phyloP scores from a whole-genome alignment of 1,284 basidiomycete species.

The Trichosporon asahii region DNA sequence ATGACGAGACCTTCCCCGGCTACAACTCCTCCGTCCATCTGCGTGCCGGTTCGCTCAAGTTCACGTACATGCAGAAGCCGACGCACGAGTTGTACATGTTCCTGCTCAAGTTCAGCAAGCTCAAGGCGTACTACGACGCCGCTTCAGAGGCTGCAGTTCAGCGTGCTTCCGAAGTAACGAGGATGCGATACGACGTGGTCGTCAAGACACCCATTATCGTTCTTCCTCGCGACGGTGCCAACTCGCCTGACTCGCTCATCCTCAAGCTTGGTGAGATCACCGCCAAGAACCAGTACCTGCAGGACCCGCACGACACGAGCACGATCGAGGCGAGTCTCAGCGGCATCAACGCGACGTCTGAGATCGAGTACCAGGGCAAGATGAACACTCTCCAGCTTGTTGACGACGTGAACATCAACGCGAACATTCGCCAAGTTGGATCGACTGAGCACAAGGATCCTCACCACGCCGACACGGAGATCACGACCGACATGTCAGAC shows the following conservation, averaged over 20 bases:
- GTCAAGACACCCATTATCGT: conserved; percentile 91
- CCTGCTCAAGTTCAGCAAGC: conserved; percentile 77
- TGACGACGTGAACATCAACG: conserved; percentile 79
- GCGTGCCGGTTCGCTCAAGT: conserved; percentile 83
- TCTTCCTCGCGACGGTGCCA: conserved; percentile 70
- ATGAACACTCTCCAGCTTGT: conserved; percentile 74
- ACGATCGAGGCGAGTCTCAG: conserved; percentile 73
- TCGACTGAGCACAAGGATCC: conserved; percentile 52
- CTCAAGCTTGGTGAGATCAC: conserved; percentile 86
- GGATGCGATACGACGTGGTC: conserved; percentile 86
- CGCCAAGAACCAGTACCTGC: conserved; percentile 73
- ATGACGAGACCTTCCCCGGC: conserved; percentile 63
- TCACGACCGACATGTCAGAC: conserved; percentile 69
- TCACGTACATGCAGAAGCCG: conserved; percentile 84
- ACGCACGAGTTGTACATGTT: conserved; percentile 82
- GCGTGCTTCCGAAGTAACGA: conserved; percentile 74
- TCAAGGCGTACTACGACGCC: conserved; percentile 94
- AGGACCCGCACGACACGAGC: conserved; percentile 56
- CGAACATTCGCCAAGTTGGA: conserved; percentile 63
- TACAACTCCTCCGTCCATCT: conserved; percentile 84
- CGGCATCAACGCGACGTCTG: conserved; percentile 81
- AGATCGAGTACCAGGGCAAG: conserved; percentile 57
- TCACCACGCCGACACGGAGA: conserved; percentile 61
- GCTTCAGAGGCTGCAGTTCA: conserved; percentile 87
- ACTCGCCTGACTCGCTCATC: conserved; percentile 67